A percentile compares a stretch with the other conserved stretches of the same genome.
These are phyloP conservation scores for Ophiostoma montium DNA, from an alignment of 2,329 filamentous ascomycete genomes.

Conservation along the genomic window DNA sequence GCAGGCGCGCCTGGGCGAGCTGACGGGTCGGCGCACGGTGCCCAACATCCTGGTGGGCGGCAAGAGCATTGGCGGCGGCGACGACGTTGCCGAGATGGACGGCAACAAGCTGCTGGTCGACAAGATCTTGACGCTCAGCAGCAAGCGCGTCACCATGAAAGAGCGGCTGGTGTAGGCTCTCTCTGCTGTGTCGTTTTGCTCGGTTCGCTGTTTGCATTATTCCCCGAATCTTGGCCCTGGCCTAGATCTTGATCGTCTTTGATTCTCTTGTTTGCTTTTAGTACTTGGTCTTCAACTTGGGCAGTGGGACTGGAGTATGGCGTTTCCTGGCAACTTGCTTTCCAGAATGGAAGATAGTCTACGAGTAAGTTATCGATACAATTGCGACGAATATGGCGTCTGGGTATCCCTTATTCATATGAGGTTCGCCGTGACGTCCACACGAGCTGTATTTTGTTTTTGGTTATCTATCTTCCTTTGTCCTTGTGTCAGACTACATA, in stretches of 20 bases:
- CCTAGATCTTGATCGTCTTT: not conserved
- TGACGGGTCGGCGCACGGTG: slow-evolving; percentile 72
- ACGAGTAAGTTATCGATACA: too few relatives aligned
- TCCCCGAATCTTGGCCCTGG: too few relatives aligned
- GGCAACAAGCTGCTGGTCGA: slow-evolving; percentile 49
- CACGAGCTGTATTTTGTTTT: too few relatives aligned
- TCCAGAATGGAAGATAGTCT: not conserved
- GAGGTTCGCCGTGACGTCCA: too few relatives aligned
- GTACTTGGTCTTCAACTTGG: not conserved
- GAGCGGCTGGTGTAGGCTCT: slow-evolving; percentile 21
- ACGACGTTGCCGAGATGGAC: slow-evolving; percentile 67
- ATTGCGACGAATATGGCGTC: too few relatives aligned
- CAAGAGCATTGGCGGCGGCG: slow-evolving; percentile 77
- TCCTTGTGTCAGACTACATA: too few relatives aligned
- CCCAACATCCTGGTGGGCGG: slow-evolving; percentile 86
- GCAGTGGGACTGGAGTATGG: not conserved
- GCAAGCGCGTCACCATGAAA: slow-evolving; percentile 1
- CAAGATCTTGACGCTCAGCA: slow-evolving; percentile 51
- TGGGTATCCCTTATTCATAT: too few relatives aligned
- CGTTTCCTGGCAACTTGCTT: not conserved
- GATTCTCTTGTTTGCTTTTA: not conserved
- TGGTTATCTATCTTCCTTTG: too few relatives aligned
- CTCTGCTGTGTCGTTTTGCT: not conserved
- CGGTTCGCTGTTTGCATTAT: not conserved
- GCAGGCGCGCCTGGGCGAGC: slow-evolving; percentile 56